Conservation (phyloP, 2,329 filamentous ascomycete species). For the Colletotrichum eremochloae region DNA sequence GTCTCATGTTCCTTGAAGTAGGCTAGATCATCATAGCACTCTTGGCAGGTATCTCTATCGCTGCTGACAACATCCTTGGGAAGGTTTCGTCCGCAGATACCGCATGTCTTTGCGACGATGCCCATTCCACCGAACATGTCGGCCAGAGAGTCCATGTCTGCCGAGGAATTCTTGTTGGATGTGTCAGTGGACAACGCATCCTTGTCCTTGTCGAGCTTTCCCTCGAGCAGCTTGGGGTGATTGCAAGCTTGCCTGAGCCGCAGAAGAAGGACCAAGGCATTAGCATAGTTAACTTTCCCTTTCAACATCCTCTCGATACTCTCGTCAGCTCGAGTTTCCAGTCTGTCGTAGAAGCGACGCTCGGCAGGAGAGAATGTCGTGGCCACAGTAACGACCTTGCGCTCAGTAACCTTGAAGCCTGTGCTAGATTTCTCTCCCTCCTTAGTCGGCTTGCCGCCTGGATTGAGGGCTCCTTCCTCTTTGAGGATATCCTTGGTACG, state of each 20-base stretch:
- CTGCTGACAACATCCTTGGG: conserved; percentile 60
- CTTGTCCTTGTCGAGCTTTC: conserved; percentile 87
- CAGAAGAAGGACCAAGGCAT: conserved; percentile 91
- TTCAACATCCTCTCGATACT: conserved; percentile 92
- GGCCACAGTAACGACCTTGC: conserved; percentile 85
- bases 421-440: conserved; percentile 64
- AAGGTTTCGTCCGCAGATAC: conserved; percentile 83
- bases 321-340: conserved; percentile 87
- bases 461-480: conserved; percentile 83
- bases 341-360: conserved; percentile 84
- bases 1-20: conserved; percentile 67
- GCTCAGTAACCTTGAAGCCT: conserved; percentile 91
- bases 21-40: conserved; percentile 82
- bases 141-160: conserved; percentile 85
- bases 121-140: conserved; percentile 88
- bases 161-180: conserved; percentile 64
- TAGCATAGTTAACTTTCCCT: conserved; percentile 88
- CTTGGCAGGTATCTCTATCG: conserved; percentile 71
- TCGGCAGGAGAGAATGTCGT: conserved; percentile 85
- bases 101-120: conserved; percentile 82
- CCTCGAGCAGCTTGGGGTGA: conserved; percentile 88
- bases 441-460: conserved; percentile 73
- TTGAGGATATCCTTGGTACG: conserved; percentile 97
- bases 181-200: conserved; percentile 77
- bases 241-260: conserved; percentile 94